Evolutionary conservation across 148 eudicot genomes (phyloP).

Genomic region (Mesembryanthemum crystallinum): DNA sequence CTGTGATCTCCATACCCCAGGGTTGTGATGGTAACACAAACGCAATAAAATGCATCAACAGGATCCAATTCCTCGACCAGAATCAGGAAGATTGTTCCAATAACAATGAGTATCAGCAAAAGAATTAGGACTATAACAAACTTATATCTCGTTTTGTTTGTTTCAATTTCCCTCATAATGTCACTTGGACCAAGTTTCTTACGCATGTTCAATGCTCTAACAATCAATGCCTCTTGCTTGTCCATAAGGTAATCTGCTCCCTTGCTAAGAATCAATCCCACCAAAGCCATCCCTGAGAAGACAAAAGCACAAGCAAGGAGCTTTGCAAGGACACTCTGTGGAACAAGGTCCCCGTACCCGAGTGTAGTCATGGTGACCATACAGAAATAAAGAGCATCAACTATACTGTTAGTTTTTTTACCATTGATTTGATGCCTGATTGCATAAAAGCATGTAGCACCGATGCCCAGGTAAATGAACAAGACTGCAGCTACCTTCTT

Average conservation of each 20-base stretch:
- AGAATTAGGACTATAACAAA: constrained; percentile 33
- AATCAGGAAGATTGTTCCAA: constrained; percentile 55
- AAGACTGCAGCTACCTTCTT: constrained; percentile 39
- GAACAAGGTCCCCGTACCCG: constrained; percentile 89
- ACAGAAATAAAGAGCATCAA: constrained; percentile 80
- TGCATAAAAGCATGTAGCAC: constrained; percentile 56
- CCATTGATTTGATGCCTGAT: constrained; percentile 53
- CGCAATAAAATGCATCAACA: constrained; percentile 81
- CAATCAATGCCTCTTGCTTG: constrained; percentile 57
- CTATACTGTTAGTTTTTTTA: constrained; percentile 49
- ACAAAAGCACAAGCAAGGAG: constrained; percentile 83
- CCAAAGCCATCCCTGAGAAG: constrained; percentile 73
- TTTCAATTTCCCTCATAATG: constrained; percentile 46
- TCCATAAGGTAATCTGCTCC: constrained; percentile 78
- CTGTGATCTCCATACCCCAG: constrained; percentile 86
- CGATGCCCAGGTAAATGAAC: constrained; percentile 47
- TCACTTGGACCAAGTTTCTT: constrained; percentile 34
- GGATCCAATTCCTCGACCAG: constrained; percentile 55
- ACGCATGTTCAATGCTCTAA: constrained; percentile 43
- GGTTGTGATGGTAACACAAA: constrained; percentile 77
- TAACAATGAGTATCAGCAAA: constrained; percentile 36
- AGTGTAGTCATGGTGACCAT: constrained; percentile 96
- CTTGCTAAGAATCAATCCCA: constrained; percentile 50
- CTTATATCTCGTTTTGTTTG: constrained; percentile 48
- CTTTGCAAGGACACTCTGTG: constrained; percentile 44